phyloP scores from a whole-genome alignment of 306 rosid species.

The Trifolium fragiferum region DNA sequence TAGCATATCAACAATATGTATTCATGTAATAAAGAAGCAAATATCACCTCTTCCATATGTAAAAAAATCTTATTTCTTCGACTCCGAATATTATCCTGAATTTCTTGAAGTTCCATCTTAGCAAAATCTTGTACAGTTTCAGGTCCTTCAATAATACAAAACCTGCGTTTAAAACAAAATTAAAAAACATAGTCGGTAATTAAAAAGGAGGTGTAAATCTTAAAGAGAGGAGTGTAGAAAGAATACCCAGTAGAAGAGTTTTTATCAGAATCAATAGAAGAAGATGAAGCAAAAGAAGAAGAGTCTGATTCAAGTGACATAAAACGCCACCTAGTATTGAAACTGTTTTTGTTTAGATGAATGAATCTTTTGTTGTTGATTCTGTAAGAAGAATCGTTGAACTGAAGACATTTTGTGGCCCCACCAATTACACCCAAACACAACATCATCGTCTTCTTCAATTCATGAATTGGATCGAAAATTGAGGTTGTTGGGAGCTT shows the following conservation, averaged over 20 bases:
- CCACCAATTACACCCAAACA: constrained; percentile 56
- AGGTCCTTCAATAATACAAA: constrained; percentile 97
- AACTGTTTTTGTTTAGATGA: constrained; percentile 22
- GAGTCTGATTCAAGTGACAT: constrained; percentile 62
- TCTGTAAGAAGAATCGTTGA: constrained; percentile 28
- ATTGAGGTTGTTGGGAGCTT: background rate
- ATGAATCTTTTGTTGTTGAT: constrained; percentile 39
- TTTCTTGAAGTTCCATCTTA: constrained; percentile 88
- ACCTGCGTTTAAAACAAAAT: constrained; percentile 50
- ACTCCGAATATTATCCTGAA: constrained; percentile 87
- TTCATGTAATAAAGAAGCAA: background rate
- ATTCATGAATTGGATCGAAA: background rate
- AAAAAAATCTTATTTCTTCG: constrained; percentile 91
- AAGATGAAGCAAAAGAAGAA: constrained; percentile 62
- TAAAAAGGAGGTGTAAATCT: background rate
- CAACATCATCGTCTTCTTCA: constrained; percentile 39
- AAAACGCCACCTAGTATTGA: constrained; percentile 50
- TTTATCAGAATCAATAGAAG: constrained; percentile 69
- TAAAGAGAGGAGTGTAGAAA: background rate
- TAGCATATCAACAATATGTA: background rate
- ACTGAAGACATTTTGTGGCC: constrained; percentile 31
- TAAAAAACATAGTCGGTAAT: background rate
- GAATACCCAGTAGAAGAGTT: constrained; percentile 63
- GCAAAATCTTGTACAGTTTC: constrained; percentile 88
- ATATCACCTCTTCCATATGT: constrained; percentile 93